Percentiles rank a stretch among this genome's conserved stretches.
Conservation (phyloP, 306 rosid species). For the Vigna nakashimae region DNA sequence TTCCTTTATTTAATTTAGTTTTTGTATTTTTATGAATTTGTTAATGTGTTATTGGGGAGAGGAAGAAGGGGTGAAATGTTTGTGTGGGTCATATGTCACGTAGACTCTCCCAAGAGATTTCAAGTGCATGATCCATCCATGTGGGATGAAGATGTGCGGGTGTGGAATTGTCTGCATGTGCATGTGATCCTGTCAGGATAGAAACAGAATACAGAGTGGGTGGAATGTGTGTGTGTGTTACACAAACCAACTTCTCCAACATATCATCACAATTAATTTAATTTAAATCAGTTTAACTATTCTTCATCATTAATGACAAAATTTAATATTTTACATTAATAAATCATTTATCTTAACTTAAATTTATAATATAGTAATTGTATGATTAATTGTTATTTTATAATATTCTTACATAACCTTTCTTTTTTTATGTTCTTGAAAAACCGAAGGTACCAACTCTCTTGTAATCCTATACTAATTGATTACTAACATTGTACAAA, state of each 20-base stretch:
- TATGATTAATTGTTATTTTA: no score
- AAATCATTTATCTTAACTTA: no score
- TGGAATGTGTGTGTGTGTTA: conserved; percentile 30
- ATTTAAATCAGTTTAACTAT: no score
- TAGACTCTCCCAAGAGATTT: conserved; percentile 42
- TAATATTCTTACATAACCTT: no score
- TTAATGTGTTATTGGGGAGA: neutral
- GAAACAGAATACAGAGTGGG: conserved; percentile 15
- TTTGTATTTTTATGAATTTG: conserved; percentile 3
- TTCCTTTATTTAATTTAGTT: neutral
- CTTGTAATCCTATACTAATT: no score
- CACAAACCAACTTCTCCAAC: neutral
- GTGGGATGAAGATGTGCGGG: conserved; percentile 76
- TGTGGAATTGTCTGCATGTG: conserved; percentile 71
- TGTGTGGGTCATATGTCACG: conserved; percentile 59
- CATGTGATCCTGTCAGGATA: conserved; percentile 84
- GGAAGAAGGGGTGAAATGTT: conserved; percentile 36
- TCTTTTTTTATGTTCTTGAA: neutral
- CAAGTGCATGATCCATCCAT: conserved; percentile 54
- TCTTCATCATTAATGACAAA: no score
- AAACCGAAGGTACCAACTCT: no score
- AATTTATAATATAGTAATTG: no score
- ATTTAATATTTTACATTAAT: no score
- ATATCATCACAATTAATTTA: no score
- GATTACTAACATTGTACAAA: no score